Percentiles rank a stretch among this genome's conserved stretches.
These are phyloP conservation scores for Aureobasidium pullulans DNA, from an alignment of 2,329 filamentous ascomycete species.

Conservation along the genomic window DNA sequence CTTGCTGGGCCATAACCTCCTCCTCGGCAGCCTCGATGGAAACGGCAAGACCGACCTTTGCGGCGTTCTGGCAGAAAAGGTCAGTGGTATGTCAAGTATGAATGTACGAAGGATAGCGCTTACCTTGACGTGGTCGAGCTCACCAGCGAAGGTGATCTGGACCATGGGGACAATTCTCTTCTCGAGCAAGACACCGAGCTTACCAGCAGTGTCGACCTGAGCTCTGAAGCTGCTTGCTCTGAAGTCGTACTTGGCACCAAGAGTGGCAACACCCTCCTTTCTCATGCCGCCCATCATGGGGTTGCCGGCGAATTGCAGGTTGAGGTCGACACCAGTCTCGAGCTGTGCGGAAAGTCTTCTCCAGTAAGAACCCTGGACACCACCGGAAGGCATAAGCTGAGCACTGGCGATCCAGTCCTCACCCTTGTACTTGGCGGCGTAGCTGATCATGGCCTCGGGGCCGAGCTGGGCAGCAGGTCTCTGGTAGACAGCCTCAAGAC, in stretches of 20 bases:
- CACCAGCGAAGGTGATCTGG: slow-evolving; percentile 87
- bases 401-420: slow-evolving; percentile 88
- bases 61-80: slow-evolving; percentile 61
- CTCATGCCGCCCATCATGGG: slow-evolving; percentile 67
- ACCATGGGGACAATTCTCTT: slow-evolving; percentile 92
- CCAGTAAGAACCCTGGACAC: slow-evolving; percentile 90
- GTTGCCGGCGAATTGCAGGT: slow-evolving; percentile 66
- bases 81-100: neutral
- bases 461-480: slow-evolving; percentile 73
- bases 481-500: slow-evolving; percentile 91
- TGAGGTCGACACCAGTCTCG: slow-evolving; percentile 91
- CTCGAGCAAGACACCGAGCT: slow-evolving; percentile 85
- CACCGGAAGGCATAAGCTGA: slow-evolving; percentile 82
- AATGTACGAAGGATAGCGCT: slow-evolving; percentile 30
- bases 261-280: slow-evolving; percentile 83
- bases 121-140: slow-evolving; percentile 94
- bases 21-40: slow-evolving; percentile 81
- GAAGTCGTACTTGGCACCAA: slow-evolving; percentile 98
- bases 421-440: slow-evolving; percentile 85
- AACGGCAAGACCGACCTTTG: slow-evolving; percentile 89
- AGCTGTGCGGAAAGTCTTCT: slow-evolving; percentile 86
- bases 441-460: slow-evolving; percentile 85
- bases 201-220: slow-evolving; percentile 91
- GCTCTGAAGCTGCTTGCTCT: slow-evolving; percentile 90
- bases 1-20: slow-evolving; percentile 80